Base-by-base conservation (phyloP, 2,329 filamentous ascomycete species). In the Annulohypoxylon truncatum region DNA sequence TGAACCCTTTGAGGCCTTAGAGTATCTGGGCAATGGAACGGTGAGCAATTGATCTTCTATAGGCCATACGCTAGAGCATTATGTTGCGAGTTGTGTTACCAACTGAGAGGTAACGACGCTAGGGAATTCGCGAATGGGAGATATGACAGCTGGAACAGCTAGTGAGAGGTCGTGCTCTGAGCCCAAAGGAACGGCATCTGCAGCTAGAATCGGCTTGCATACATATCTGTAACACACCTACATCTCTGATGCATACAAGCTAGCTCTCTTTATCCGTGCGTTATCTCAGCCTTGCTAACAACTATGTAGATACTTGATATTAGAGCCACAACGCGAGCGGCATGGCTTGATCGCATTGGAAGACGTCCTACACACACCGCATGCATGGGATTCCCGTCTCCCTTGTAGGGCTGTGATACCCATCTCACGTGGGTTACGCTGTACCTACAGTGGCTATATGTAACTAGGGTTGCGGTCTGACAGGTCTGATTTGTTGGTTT, bases 181-280 rank as follows among this genome's bases (percentile, higher is more conserved):
- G 51, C 53, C 59, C 66, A 66, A 47, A 51, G 51, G 59, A 35
- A 66, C 55, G 56, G 61, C 50, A 53, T 44, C 64, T 67, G 67
- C 67, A 69, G 64, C 64, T 67, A 69, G 60, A 53, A 60, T 58
- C 56, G 57, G 42, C 63, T 13, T 69, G 66, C 66, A 71, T 68
- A 66, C 66, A 69, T 68, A 66, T 67, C 68, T 71, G 66, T 61
- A 71, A 68, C 66, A 71, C 68, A 69, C 66, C 68, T 52, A 59
- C 66, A 70, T 66, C 56, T 38, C 52, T 35, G 38, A 42, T 20
- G 52, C 62, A 58, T 56, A 38, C 29, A 57, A 47, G 52, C 28
- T 48, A 29, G 38, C 24, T 44, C 35, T 48, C 44, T 44, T 56
- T 55, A 46, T 60, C 53, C 40, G 53, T 59, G 28, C 59, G 52